Base-by-base conservation (phyloP, 2,329 filamentous ascomycete species). In the Beauveria rudraprayagi region DNA sequence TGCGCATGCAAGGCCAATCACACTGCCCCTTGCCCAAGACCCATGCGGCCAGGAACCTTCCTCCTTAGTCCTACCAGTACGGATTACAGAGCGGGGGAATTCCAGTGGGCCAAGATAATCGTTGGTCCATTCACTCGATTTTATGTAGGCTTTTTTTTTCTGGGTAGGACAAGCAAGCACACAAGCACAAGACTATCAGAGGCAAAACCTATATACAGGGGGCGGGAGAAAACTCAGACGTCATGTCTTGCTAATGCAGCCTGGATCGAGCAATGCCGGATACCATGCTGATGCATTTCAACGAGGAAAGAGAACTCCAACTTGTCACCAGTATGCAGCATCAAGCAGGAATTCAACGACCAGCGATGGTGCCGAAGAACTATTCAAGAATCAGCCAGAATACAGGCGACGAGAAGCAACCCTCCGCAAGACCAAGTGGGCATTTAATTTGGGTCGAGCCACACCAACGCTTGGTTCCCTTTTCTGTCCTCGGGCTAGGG, bases 1-100 rank as follows among this genome's bases (percentile, higher is more conserved):
- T 60, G 40, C 56, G 44, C 56, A 52, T 60, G 56, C 56, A 60
- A 53, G 46, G 40, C 14, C 56, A 52, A 60, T 60, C 56, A 60
- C 56, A 46, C 26, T 9, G 43, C 24, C 43, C 53, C 52, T 44
- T 56, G 43, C 37, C 56, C 6, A 2, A 11, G 46, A 28, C n/a
- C 53, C 19, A 22, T 22, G 41, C 16, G 48, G 48, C 19, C 19
- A 37, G 5, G 1, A 50, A 26, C 14, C 41, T n/a, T 19, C 10
- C 24, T 34, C 37, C 34, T 51, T 34, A 22, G 22, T 22, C 22
- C 22, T 22, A 48, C 44, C 19, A 6, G 44, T 43, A 22, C 56
- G 37, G 24, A 22, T 22, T 22, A 22, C 22, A 22, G 47, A 44
- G 47, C 47, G 24, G 47, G 47, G 56, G 46, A 41, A 41, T 51